A percentile compares a stretch with the other conserved stretches of the same genome.
phyloP scores from a whole-genome alignment of 208 protist species.

The Naegleria fowleri region DNA sequence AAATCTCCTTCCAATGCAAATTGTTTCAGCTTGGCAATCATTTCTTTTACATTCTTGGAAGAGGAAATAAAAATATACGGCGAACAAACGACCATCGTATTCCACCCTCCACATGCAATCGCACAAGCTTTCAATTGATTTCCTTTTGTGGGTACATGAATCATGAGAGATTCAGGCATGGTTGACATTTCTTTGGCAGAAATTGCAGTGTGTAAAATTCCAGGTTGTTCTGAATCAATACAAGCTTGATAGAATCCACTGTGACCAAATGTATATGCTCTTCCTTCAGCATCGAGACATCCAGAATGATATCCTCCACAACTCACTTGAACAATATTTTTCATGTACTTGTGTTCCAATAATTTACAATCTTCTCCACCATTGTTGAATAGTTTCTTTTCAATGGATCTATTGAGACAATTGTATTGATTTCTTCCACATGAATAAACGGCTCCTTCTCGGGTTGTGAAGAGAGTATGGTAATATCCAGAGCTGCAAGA shows the following conservation, averaged over 20 bases:
- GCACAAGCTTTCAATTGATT: background rate
- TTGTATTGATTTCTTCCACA: slow-evolving; percentile 15
- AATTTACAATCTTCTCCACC: background rate
- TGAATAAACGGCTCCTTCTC: background rate
- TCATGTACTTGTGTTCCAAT: background rate
- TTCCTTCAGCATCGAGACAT: background rate
- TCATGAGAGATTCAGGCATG: background rate
- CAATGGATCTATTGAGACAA: background rate
- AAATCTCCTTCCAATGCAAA: background rate
- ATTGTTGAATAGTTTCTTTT: background rate
- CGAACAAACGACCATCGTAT: background rate
- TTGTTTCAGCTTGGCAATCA: background rate
- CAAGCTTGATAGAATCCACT: background rate
- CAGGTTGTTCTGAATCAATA: background rate
- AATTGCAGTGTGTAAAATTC: background rate
- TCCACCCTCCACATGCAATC: background rate
- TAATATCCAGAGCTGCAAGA: background rate
- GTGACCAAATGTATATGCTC: background rate
- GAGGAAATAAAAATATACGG: background rate
- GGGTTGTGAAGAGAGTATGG: background rate
- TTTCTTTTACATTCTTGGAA: background rate
- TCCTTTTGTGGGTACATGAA: background rate
- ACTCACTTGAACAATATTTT: background rate
- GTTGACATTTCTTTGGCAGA: background rate
- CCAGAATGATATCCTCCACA: background rate